Evolutionary conservation across 805 yeast genomes (phyloP), one percentile per base, ranked within the genome.

Genomic region (Lipomyces sp.): DNA sequence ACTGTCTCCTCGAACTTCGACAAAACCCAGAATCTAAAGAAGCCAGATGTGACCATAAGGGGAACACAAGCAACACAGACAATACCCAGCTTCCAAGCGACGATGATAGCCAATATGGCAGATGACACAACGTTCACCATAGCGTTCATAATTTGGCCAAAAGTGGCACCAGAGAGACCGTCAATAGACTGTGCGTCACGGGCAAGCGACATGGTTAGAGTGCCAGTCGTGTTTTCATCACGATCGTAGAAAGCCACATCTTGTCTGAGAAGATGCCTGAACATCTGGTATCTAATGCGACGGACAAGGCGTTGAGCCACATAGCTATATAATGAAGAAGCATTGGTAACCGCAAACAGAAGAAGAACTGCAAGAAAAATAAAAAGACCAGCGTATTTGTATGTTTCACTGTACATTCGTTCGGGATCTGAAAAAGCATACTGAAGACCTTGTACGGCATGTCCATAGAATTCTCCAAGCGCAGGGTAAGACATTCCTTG

Each of bases 31-130:
- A 72, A 61, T n/a, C 75, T 66, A 50, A 68, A 41, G 59, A 70
- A 72, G 6, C 75, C 75, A 39, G 70, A 67, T 2, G 69, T 68
- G 54, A 72, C 65, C 39, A 70, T 57, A 19, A 72, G 48, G 1
- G 63, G 63, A 10, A 60, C 61, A 38, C 68, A 63, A 2, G 75
- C 71, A 11, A 68, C 61, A 36, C 74, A 70, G 13, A 72, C 75
- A 2, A 72, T 60, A 4, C 75, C 75, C 7, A 72, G 60, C 22
- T 71, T 59, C 74, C 74, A 72, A 38, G 65, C 66, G 49, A 69
- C 64, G 7, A 68, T 66, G 51, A 71, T 65, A n/a, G 72, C 73
- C 19, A 72, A 62, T 29, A 69, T 65, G 16, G 68, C 61, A 45
- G 75, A 73, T 34, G 68, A 73, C 40, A 72, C 51, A 13, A 72